phyloP scores from a whole-genome alignment of 306 rosid species.

The Trichosanthes cucumerina region DNA sequence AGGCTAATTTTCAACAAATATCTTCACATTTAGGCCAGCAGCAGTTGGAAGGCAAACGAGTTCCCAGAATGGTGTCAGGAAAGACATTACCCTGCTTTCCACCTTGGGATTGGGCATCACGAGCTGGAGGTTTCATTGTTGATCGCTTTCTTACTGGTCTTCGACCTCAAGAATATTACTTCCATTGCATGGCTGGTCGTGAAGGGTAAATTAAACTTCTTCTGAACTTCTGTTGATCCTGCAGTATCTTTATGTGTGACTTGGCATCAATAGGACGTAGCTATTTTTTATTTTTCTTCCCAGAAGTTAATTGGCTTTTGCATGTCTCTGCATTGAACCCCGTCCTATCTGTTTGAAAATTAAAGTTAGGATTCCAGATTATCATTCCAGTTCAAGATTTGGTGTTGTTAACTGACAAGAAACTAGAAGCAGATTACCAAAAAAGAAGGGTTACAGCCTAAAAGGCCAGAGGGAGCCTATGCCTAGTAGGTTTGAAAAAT shows the following conservation, averaged over 20 bases:
- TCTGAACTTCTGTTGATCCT: background rate
- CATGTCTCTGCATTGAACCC: background rate
- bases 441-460: background rate
- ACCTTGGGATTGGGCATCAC: constrained; percentile 94
- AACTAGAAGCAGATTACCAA: background rate
- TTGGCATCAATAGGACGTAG: background rate
- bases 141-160: constrained; percentile 96
- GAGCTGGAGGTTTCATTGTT: constrained; percentile 87
- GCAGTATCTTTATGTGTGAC: background rate
- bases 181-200: constrained; percentile 99
- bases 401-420: background rate
- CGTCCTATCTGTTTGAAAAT: background rate
- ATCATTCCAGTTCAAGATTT: background rate
- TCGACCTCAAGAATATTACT: constrained; percentile 89
- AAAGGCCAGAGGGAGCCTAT: background rate
- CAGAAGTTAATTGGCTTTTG: background rate
- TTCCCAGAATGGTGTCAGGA: constrained; percentile 97
- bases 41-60: constrained; percentile 89
- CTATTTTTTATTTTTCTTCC: background rate
- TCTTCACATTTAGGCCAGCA: constrained; percentile 95
- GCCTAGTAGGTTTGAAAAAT: background rate
- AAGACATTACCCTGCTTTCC: constrained; percentile 87
- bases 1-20: constrained; percentile 96
- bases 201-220: constrained; percentile 60
- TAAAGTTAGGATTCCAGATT: background rate